These are phyloP conservation scores for Phytophthora cryptogea DNA, from an alignment of 352 stramenopile genomes.

Conservation along the genomic window DNA sequence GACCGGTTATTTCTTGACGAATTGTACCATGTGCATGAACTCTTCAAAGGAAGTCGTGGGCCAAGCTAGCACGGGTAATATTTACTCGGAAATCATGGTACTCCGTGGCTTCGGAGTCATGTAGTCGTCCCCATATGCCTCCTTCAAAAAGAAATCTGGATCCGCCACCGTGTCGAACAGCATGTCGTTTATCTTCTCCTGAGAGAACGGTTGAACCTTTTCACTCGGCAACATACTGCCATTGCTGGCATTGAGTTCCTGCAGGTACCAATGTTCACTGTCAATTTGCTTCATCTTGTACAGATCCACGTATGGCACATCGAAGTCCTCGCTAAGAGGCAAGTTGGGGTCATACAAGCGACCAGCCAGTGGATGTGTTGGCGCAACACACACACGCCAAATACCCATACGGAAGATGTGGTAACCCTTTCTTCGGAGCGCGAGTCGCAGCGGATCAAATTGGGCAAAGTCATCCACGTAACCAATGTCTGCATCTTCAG, in stretches of 20 bases:
- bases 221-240: constrained; percentile 5
- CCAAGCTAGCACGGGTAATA: background rate
- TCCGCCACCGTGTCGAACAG: constrained; percentile 37
- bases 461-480: constrained; percentile 21
- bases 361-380: constrained; percentile 39
- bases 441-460: constrained; percentile 7
- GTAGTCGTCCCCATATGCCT: constrained; percentile 37
- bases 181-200: constrained; percentile 30
- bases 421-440: constrained; percentile 42
- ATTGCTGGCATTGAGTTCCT: constrained; percentile 11
- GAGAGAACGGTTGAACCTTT: constrained; percentile 23
- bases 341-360: constrained; percentile 35
- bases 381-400: constrained; percentile 39
- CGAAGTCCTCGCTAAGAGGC: constrained; percentile 9
- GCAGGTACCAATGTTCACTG: constrained; percentile 11
- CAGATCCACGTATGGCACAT: constrained; percentile 40
- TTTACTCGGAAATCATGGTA: background rate
- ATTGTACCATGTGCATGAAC: too few relatives aligned
- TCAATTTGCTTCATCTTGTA: constrained; percentile 24
- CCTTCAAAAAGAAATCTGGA: constrained; percentile 32
- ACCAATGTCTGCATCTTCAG: constrained; percentile 54
- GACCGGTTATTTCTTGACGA: too few relatives aligned
- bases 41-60: too few relatives aligned
- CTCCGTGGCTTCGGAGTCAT: constrained; percentile 29
- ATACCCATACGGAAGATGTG: constrained; percentile 41